Conservation (phyloP, 192 early-diverging fungal genomes). For the Thamnidium elegans region DNA sequence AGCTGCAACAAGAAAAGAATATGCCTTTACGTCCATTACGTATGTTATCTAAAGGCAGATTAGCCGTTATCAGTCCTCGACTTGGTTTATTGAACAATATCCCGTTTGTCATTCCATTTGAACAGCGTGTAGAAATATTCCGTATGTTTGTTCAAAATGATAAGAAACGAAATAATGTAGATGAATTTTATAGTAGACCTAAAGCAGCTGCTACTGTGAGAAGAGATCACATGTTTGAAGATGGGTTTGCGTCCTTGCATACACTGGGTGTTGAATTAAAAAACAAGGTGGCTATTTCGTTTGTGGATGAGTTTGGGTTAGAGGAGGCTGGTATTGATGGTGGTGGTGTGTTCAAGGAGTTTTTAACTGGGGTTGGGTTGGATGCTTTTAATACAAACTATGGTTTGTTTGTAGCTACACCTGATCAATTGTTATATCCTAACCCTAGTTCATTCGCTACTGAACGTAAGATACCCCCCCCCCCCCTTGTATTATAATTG, state of each 20-base stretch:
- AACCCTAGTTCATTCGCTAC: conserved; percentile 56
- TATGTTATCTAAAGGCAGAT: conserved; percentile 23
- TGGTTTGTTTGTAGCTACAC: conserved; percentile 66
- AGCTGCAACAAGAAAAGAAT: conserved; percentile 19
- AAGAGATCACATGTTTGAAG: conserved; percentile 83
- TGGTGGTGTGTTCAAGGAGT: conserved; percentile 97
- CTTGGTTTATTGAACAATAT: conserved; percentile 71
- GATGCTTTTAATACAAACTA: conserved; percentile 76
- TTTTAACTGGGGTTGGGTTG: conserved; percentile 69
- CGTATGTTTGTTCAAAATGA: conserved; percentile 74
- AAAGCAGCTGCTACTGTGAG: conserved; percentile 56
- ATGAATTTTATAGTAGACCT: conserved; percentile 19
- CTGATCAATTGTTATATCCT: conserved; percentile 71
- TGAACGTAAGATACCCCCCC: conserved; percentile 24
- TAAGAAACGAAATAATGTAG: conserved; percentile 34
- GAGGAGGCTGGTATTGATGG: conserved; percentile 94
- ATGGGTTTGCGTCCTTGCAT: conserved; percentile 78
- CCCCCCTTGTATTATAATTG: neutral
- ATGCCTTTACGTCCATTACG: conserved; percentile 7
- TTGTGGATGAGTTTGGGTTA: conserved; percentile 82
- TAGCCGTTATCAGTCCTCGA: conserved; percentile 48
- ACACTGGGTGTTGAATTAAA: conserved; percentile 67
- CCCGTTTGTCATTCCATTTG: conserved; percentile 92
- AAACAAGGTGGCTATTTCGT: conserved; percentile 76
- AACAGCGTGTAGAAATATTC: conserved; percentile 83